phyloP scores from a whole-genome alignment of 495 filamentous ascomycete species.

The Xylaria acuta region DNA sequence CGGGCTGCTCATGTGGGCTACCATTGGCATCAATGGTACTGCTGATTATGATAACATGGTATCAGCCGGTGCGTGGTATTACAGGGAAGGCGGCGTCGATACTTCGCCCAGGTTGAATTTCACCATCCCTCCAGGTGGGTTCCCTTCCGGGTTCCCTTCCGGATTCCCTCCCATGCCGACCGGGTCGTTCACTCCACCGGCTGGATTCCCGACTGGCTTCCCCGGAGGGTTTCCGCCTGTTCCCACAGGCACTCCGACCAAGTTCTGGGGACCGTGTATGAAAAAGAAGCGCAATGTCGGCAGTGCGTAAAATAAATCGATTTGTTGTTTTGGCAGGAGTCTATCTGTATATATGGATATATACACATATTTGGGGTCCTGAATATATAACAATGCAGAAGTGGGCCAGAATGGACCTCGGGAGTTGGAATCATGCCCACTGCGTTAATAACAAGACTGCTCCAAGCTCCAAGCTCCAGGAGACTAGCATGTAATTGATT shows the following conservation, averaged over 20 bases:
- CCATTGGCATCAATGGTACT: conserved; percentile 61
- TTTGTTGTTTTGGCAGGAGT: not conserved
- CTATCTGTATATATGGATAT: not conserved
- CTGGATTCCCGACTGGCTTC: conserved; percentile 21
- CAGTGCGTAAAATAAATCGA: not conserved
- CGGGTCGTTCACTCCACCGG: conserved; percentile 15
- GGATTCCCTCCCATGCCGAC: conserved; percentile 14
- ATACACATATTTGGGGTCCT: conserved; percentile 8
- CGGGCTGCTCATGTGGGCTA: conserved; percentile 61
- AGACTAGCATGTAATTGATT: not conserved
- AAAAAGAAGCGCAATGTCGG: conserved; percentile 22
- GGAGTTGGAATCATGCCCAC: not conserved
- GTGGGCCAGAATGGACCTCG: not conserved
- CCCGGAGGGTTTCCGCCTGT: conserved; percentile 21
- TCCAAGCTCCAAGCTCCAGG: not conserved
- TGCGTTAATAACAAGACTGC: not conserved
- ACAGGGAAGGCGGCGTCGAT: conserved; percentile 27
- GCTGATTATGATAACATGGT: conserved; percentile 50
- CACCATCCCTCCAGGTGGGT: conserved; percentile 20
- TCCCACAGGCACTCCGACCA: conserved; percentile 17
- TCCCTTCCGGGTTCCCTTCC: conserved; percentile 16
- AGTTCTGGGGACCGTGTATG: conserved; percentile 25
- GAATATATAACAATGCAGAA: conserved; percentile 12
- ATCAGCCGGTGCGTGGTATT: conserved; percentile 23
- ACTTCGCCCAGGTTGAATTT: conserved; percentile 24